phyloP scores from a whole-genome alignment of 371 early-diverging fungal genomes.

The Actinomucor elegans region DNA sequence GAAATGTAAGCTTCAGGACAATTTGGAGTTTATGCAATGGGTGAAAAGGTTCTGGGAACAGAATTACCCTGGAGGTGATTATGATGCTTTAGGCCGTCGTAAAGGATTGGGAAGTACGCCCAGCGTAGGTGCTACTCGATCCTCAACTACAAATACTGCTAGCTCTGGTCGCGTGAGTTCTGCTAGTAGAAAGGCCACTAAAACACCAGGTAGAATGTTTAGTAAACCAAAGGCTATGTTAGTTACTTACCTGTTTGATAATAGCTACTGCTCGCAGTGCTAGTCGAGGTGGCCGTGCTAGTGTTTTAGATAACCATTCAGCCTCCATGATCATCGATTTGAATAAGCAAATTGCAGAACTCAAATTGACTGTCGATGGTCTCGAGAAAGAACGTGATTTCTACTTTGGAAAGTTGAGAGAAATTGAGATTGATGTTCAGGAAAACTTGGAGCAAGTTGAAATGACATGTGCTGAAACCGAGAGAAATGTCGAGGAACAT shows the following conservation, averaged over 20 bases:
- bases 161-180: constrained; percentile 16
- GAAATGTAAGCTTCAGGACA: constrained; percentile 96
- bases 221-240: neutral
- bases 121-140: constrained; percentile 7
- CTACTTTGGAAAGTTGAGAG: constrained; percentile 90
- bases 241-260: too few relatives aligned
- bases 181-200: constrained; percentile 5
- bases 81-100: constrained; percentile 83
- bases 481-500: constrained; percentile 25
- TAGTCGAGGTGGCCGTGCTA: constrained; percentile 34
- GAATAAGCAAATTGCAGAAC: constrained; percentile 72
- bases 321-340: constrained; percentile 65
- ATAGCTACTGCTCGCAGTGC: constrained; percentile 26
- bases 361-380: constrained; percentile 82
- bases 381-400: constrained; percentile 96
- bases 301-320: constrained; percentile 33
- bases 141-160: constrained; percentile 7
- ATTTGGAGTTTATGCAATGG: constrained; percentile 96
- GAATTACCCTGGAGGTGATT: constrained; percentile 77
- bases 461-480: constrained; percentile 16
- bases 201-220: constrained; percentile 9
- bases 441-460: constrained; percentile 58
- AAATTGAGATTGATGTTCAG: constrained; percentile 91
- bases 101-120: constrained; percentile 45
- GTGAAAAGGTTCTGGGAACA: constrained; percentile 87